phyloP scores from a whole-genome alignment of 2,329 filamentous ascomycete genomes.

The Bertia moriformis region DNA sequence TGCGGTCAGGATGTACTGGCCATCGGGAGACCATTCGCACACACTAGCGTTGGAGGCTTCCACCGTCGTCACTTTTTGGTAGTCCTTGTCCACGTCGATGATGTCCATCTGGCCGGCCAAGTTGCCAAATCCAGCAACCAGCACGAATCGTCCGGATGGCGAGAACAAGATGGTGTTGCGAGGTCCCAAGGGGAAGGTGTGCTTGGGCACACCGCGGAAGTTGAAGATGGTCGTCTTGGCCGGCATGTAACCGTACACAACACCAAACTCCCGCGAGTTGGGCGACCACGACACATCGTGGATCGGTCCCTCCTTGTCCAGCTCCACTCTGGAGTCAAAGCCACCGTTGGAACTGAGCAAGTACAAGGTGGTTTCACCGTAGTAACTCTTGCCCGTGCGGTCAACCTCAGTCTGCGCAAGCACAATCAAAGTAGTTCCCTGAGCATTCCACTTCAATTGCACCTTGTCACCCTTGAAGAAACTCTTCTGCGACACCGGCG shows the following conservation, averaged over 20 bases:
- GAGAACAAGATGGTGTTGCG: slow-evolving; percentile 94
- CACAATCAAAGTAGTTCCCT: slow-evolving; percentile 82
- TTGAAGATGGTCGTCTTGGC: slow-evolving; percentile 98
- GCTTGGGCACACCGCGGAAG: slow-evolving; percentile 64
- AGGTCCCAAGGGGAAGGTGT: slow-evolving; percentile 74
- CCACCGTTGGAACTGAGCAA: slow-evolving; percentile 79
- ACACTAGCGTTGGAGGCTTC: slow-evolving; percentile 91
- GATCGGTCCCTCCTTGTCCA: slow-evolving; percentile 95
- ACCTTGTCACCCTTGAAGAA: slow-evolving; percentile 99
- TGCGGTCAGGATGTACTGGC: slow-evolving; percentile 89
- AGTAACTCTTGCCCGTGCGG: slow-evolving; percentile 97
- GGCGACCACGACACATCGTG: slow-evolving; percentile 98
- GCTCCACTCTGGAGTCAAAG: slow-evolving; percentile 79
- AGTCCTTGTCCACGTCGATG: slow-evolving; percentile 90
- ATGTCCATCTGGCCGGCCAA: slow-evolving; percentile 94
- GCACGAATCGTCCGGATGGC: slow-evolving; percentile 77
- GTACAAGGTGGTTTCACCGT: slow-evolving; percentile 94
- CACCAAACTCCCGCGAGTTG: slow-evolving; percentile 93
- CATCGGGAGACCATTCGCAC: slow-evolving; percentile 94
- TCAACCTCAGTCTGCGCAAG: slow-evolving; percentile 96
- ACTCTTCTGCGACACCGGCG: slow-evolving; percentile 84
- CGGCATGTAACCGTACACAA: slow-evolving; percentile 98
- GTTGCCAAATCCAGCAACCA: slow-evolving; percentile 94
- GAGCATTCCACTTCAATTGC: slow-evolving; percentile 91
- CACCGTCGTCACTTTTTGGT: slow-evolving; percentile 80